Base-by-base conservation (phyloP, 2,329 filamentous ascomycete genomes). In the Colletotrichum trifolii region DNA sequence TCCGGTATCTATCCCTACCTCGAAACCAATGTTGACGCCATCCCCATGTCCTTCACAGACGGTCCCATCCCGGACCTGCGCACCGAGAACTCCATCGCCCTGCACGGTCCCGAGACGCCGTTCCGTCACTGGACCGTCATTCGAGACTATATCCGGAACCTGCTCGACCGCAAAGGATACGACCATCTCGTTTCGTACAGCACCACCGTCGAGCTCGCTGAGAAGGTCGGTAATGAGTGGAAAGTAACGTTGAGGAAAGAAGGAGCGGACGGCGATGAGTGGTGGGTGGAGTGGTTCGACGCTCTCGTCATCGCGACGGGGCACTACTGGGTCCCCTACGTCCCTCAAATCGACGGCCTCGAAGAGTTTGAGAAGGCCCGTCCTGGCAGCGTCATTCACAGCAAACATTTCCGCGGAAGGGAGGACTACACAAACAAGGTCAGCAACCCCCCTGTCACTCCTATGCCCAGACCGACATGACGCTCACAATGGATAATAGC, bases 211-310 rank as follows among this genome's bases (percentile, higher is more conserved):
- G 89, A 91, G 73, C 76, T 79, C 5, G 85, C 81, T 0, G 81
- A 87, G 38, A 86, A 87, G 69, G 70, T 78, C 0, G 77, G 76
- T 0, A 69, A 73, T 0, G 83, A 83, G 73, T 90, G 83, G 87
- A 79, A 78, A 45, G 69, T 89, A 3, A 84, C 81, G 1, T 71
- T 90, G 33, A 78, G 86, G 13, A 78, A 79, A 25, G 69, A 73
- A 12, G 74, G 72, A 12, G 64, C 68, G 1, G 64, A 69, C 4
- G 72, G 74, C 54, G 83, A 89, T 67, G 83, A 84, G 64, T 90
- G 88, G 87, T 89, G 87, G 87, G 76, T 75, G 0, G 88, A 91
- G 71, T 77, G 76, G 35, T 90, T 89, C 60, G 88, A 90, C 69
- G 87, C 85, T 0, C 80, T 90, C 0, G 77, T 89, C 1, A 82